A percentile compares a stretch with the other conserved stretches of the same genome.
phyloP scores from a whole-genome alignment of 164 flowering plant genomes.

The Sedum album region DNA sequence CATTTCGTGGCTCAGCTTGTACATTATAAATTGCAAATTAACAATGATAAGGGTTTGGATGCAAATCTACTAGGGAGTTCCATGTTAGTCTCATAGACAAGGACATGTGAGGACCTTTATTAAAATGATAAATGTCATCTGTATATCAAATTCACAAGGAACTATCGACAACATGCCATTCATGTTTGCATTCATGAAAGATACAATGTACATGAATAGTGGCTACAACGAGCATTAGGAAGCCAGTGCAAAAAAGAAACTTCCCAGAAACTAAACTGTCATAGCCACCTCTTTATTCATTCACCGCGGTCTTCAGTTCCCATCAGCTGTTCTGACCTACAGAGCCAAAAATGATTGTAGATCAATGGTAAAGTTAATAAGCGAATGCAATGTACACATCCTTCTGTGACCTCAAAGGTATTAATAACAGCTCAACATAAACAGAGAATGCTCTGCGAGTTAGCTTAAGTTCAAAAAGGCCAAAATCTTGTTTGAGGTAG shows the following conservation, averaged over 20 bases:
- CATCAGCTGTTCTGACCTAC: conserved; percentile 44
- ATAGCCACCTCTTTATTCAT: neutral
- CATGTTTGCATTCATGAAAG: neutral
- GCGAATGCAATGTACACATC: neutral
- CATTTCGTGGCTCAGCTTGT: too few relatives aligned
- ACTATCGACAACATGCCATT: neutral
- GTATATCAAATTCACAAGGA: neutral
- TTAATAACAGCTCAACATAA: neutral
- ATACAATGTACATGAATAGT: neutral
- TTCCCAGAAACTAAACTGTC: neutral
- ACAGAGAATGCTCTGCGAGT: too few relatives aligned
- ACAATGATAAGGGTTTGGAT: neutral
- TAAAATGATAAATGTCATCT: neutral
- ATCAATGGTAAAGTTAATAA: neutral
- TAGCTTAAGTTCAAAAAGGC: neutral
- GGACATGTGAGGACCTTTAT: neutral
- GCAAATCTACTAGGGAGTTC: neutral
- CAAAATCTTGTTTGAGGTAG: neutral
- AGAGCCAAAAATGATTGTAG: conserved; percentile 9
- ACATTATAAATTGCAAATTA: too few relatives aligned
- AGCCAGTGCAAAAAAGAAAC: neutral
- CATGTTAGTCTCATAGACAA: neutral
- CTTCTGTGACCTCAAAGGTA: neutral
- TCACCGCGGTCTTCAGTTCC: neutral
- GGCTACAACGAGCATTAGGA: neutral